These are phyloP conservation scores for Imleria badia DNA, from an alignment of 768 basidiomycete genomes.

Conservation along the genomic window DNA sequence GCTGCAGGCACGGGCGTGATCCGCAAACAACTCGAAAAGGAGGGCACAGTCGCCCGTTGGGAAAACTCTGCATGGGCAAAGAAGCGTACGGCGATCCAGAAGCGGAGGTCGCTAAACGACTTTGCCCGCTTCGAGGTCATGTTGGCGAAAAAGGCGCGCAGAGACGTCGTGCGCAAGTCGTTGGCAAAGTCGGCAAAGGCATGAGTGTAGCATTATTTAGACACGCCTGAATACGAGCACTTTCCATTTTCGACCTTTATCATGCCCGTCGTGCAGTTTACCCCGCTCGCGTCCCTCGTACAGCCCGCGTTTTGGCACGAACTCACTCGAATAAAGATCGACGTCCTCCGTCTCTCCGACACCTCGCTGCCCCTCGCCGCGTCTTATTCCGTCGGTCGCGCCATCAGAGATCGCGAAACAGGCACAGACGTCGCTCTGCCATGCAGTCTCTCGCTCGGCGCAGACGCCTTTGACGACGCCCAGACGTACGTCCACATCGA, in stretches of 20 bases:
- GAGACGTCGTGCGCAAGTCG: constrained; percentile 74
- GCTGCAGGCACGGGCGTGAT: constrained; percentile 79
- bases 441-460: constrained; percentile 62
- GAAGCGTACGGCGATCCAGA: constrained; percentile 72
- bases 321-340: constrained; percentile 86
- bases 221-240: constrained; percentile 3
- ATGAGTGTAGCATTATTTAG: constrained; percentile 5
- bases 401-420: constrained; percentile 74
- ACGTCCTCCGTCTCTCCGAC: constrained; percentile 82
- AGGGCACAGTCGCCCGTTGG: constrained; percentile 86
- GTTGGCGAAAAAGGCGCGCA: constrained; percentile 84
- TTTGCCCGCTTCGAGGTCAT: constrained; percentile 90
- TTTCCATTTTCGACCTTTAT: not conserved
- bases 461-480: constrained; percentile 58
- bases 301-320: constrained; percentile 94
- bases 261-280: constrained; percentile 78
- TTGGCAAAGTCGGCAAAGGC: constrained; percentile 48
- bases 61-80: constrained; percentile 84
- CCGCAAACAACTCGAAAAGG: constrained; percentile 86
- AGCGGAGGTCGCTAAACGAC: constrained; percentile 78
- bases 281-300: constrained; percentile 83
- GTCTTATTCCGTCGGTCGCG: constrained; percentile 68
- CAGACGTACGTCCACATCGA: constrained; percentile 41
- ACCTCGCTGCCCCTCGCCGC: constrained; percentile 61
- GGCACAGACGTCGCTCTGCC: constrained; percentile 72